Conservation (phyloP, 2,329 filamentous ascomycete genomes). For the Exophiala xenobiotica region DNA sequence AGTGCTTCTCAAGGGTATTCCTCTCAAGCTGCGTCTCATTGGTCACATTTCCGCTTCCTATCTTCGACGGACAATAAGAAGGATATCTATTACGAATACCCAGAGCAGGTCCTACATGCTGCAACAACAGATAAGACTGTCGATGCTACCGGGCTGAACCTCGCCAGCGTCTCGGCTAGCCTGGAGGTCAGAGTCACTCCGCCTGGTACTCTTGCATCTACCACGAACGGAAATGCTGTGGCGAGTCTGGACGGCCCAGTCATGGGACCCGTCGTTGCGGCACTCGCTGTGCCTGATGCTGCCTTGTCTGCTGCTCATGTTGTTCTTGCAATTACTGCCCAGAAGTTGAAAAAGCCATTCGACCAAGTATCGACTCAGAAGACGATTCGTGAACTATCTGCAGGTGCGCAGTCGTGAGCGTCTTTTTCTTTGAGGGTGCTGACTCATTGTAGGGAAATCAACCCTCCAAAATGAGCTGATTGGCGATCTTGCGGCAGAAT, state of each 20-base stretch:
- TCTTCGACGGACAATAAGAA: slow-evolving; percentile 17
- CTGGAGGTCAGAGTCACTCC: neutral
- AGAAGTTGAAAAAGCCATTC: slow-evolving; percentile 33
- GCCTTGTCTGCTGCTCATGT: slow-evolving; percentile 28
- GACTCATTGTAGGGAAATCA: slow-evolving; percentile 36
- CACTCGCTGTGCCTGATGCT: neutral
- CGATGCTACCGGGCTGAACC: too few species aligned
- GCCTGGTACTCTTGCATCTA: neutral
- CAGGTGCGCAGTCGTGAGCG: neutral
- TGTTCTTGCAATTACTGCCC: slow-evolving; percentile 34
- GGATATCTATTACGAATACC: slow-evolving; percentile 31
- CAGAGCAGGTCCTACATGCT: slow-evolving; percentile 1
- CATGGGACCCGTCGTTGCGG: neutral
- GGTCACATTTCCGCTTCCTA: slow-evolving; percentile 10
- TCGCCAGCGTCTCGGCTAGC: neutral
- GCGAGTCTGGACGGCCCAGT: neutral
- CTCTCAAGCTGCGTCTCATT: slow-evolving; percentile 27
- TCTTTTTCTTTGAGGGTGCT: slow-evolving; percentile 9
- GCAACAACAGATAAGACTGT: slow-evolving; percentile 5
- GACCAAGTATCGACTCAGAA: slow-evolving; percentile 24
- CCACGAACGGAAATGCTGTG: neutral
- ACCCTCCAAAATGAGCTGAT: slow-evolving; percentile 49
- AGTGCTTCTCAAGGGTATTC: slow-evolving; percentile 31
- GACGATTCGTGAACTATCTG: slow-evolving; percentile 27
- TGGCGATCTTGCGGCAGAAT: slow-evolving; percentile 44